Percentiles rank a stretch among this genome's conserved stretches.
These are phyloP conservation scores for Phyllosticta citriasiana DNA, from an alignment of 2,329 filamentous ascomycete species.

Conservation along the genomic window DNA sequence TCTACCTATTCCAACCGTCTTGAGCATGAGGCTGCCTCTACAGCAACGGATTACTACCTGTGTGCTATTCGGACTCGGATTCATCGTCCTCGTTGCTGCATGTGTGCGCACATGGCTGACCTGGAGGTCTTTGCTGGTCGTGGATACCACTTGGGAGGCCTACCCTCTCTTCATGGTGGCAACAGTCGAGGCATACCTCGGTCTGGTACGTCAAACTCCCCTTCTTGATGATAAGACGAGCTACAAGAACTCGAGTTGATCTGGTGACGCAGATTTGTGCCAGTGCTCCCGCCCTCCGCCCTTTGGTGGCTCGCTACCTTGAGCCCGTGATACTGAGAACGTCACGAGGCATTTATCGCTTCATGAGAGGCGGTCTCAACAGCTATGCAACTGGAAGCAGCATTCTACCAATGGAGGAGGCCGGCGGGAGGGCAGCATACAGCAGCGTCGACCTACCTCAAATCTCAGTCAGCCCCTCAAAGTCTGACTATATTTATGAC, in stretches of 20 bases:
- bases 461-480: not conserved
- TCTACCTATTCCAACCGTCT: constrained; percentile 35
- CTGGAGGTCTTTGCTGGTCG: constrained; percentile 30
- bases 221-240: not conserved
- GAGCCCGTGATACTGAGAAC: not conserved
- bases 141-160: constrained; percentile 36
- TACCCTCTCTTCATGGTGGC: constrained; percentile 39
- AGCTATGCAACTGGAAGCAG: not conserved
- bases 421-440: not conserved
- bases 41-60: constrained; percentile 30
- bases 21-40: constrained; percentile 33
- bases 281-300: constrained; percentile 27
- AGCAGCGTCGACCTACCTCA: not conserved
- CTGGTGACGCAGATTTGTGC: constrained; percentile 23
- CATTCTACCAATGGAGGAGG: not conserved
- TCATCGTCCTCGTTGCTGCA: constrained; percentile 34
- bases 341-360: not conserved
- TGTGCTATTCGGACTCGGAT: constrained; percentile 31
- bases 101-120: constrained; percentile 35
- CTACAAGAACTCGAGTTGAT: not conserved
- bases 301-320: constrained; percentile 13
- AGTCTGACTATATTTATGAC: not conserved
- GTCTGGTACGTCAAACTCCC: constrained; percentile 28
- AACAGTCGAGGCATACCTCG: constrained; percentile 37
- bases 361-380: not conserved